These are phyloP conservation scores for Rhizophora mangle DNA, from an alignment of 345 rosid genomes.

Conservation along the genomic window DNA sequence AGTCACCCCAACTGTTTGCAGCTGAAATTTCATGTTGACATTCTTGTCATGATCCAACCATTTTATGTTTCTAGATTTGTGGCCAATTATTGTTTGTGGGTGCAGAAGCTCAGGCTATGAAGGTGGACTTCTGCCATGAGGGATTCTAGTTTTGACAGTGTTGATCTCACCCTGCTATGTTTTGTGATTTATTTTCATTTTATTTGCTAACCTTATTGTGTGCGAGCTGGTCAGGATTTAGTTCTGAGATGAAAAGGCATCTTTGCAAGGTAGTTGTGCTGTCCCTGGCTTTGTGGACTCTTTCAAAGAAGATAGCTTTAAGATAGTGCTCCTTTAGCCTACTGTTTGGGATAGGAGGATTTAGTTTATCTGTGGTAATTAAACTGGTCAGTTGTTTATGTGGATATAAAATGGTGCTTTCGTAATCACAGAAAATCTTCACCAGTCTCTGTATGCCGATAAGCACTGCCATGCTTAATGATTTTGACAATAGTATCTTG, in stretches of 20 bases:
- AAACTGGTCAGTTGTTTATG: too few relatives aligned
- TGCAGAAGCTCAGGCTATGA: not conserved
- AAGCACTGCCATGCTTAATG: too few relatives aligned
- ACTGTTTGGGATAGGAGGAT: not conserved
- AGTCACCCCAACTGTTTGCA: not conserved
- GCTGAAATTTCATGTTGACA: not conserved
- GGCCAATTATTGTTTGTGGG: not conserved
- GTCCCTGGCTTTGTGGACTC: slow-evolving; percentile 20
- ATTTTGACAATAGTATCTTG: too few relatives aligned
- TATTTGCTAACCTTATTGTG: slow-evolving; percentile 18
- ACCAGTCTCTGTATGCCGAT: too few relatives aligned
- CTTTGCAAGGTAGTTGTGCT: slow-evolving; percentile 18
- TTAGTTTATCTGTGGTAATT: too few relatives aligned
- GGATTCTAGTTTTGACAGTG: not conserved
- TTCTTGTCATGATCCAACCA: too few relatives aligned
- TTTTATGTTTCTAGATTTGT: not conserved
- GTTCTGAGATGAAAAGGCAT: slow-evolving; percentile 16
- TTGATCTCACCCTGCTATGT: slow-evolving; percentile 2
- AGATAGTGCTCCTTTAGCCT: not conserved
- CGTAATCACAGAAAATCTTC: too few relatives aligned
- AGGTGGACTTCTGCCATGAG: not conserved
- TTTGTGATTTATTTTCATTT: not conserved
- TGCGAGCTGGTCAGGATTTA: slow-evolving; percentile 21
- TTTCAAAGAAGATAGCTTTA: slow-evolving; percentile 19
- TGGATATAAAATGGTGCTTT: too few relatives aligned